Conservation (phyloP, 2,329 filamentous ascomycete species). For the Daldinia sp. region DNA sequence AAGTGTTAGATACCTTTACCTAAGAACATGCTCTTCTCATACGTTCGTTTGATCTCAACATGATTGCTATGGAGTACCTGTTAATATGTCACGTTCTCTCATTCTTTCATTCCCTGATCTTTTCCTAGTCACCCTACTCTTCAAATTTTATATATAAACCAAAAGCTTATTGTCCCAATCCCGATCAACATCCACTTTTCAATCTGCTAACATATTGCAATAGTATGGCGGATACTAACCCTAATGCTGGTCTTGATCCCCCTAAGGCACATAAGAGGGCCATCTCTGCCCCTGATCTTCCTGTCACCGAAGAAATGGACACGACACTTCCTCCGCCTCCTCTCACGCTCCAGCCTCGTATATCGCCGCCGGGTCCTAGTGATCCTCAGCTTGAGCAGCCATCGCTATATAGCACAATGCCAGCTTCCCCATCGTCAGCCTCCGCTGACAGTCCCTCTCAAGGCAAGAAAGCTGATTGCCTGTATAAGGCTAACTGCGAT, state of each 20-base stretch:
- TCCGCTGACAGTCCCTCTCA: constrained; percentile 29
- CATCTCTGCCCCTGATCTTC: constrained; percentile 62
- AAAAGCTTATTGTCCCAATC: background rate
- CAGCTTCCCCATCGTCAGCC: constrained; percentile 36
- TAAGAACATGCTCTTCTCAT: constrained; percentile 4
- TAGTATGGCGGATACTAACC: constrained; percentile 36
- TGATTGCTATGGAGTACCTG: constrained; percentile 24
- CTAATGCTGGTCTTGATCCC: constrained; percentile 31
- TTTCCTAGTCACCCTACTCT: constrained; percentile 2
- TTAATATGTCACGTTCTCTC: constrained; percentile 2
- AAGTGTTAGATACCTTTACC: constrained; percentile 1
- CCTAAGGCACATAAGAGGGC: constrained; percentile 61
- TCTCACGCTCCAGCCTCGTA: constrained; percentile 47
- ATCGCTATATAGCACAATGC: constrained; percentile 41
- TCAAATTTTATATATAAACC: constrained; percentile 21
- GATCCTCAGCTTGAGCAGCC: background rate
- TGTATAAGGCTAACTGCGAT: constrained; percentile 70
- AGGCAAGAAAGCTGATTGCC: constrained; percentile 49
- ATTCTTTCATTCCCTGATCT: constrained; percentile 1
- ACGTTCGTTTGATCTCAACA: constrained; percentile 20
- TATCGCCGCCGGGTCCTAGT: constrained; percentile 42
- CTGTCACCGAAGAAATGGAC: constrained; percentile 47
- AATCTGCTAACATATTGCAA: constrained; percentile 26
- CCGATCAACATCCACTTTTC: constrained; percentile 5
- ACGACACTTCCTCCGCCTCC: constrained; percentile 43